Conservation (phyloP, 768 basidiomycete species). For the Lentinula sp. region DNA sequence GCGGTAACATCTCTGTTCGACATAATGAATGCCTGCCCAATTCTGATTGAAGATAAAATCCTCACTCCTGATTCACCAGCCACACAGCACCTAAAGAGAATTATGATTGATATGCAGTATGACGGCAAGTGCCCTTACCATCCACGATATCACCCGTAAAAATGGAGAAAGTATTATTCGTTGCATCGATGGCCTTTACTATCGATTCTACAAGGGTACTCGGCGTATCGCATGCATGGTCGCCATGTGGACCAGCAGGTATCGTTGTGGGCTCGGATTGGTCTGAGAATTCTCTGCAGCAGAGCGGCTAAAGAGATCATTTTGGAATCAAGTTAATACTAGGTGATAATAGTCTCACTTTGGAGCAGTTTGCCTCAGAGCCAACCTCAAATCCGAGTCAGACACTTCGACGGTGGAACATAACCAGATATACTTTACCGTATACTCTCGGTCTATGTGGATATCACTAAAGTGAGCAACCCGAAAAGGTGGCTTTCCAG, state of each 20-base stretch:
- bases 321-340: background rate
- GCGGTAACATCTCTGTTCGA: conserved; percentile 33
- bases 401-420: background rate
- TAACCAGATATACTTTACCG: conserved; percentile 23
- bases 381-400: conserved; percentile 31
- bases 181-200: conserved; percentile 33
- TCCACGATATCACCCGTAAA: conserved; percentile 66
- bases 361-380: conserved; percentile 51
- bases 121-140: conserved; percentile 23
- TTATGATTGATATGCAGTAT: background rate
- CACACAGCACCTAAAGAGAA: conserved; percentile 39
- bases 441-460: conserved; percentile 54
- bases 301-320: conserved; percentile 34
- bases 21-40: background rate
- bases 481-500: conserved; percentile 39
- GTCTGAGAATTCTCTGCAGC: conserved; percentile 48
- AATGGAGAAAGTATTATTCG: conserved; percentile 40
- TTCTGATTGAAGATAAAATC: background rate
- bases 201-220: conserved; percentile 41
- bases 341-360: background rate
- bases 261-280: conserved; percentile 25
- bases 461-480: conserved; percentile 60
- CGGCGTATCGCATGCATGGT: conserved; percentile 48
- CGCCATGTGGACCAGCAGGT: conserved; percentile 46
- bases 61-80: conserved; percentile 38